Base-by-base conservation (phyloP, 345 rosid genomes). In the Lepidium aucheri region DNA sequence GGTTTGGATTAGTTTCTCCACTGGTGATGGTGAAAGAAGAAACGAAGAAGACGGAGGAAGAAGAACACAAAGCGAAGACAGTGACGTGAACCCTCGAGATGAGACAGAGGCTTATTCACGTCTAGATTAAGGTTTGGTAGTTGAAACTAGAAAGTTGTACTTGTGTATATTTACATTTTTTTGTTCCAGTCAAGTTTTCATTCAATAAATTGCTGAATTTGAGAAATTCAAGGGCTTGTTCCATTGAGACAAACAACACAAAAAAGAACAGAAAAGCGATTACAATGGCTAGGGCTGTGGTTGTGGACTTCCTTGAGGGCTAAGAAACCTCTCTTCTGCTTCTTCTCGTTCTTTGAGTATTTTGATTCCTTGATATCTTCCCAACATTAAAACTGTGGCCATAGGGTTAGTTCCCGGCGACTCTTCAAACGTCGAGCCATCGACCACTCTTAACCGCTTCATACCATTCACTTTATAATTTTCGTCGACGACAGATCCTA, bases 391-490 rank as follows among this genome's bases (percentile, higher is more conserved):
- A 4, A 82, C 69, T 1, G 94, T 85, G 0, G 91, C 91, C 95
- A 84, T 85, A 14, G 98, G 96, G 47, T 86, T 89, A 16, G 94
- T 85, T 11, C 96, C 96, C 1, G 94, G 98, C 14, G 94, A 88
- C 55, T 81, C 90, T 47, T 63, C 52, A 41, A 86, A 81, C 11
- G 94, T 91, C 40, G 92, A 89, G 3, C 92, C 89, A 61, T 91
- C 95, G 4, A 87, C 60, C 0, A 89, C 90, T 73, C 94, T 83
- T 66, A 86, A 53, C 1, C 86, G 68, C 49, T 77, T 57, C 3
- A 73, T 72, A n/a, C 91, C 84, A 17, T 68, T 50, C n/a, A 85
- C 88, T 45, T 70, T 82, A 10, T 81, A 88, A 11, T 82, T 79
- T 13, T 63, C 46, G 43, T 82, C 85, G 10, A 86, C 91, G 2